These are phyloP conservation scores for Smallanthus sonchifolius DNA, from an alignment of 129 eudicot genomes.

Conservation along the genomic window DNA sequence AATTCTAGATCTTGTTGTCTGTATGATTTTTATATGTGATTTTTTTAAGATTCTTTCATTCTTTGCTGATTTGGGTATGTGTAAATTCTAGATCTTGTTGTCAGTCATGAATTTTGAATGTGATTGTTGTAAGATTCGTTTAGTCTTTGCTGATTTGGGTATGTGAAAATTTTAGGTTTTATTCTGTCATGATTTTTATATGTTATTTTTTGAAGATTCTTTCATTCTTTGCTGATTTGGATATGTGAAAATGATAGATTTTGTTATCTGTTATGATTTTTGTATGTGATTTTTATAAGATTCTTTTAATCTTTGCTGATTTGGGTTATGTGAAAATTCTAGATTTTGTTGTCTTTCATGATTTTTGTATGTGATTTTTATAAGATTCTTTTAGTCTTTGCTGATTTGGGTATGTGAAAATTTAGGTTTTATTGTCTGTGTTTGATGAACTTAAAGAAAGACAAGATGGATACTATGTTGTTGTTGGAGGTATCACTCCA, in stretches of 20 bases:
- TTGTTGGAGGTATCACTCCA: constrained; percentile 95
- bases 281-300: no score
- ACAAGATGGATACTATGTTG: constrained; percentile 81
- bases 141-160: constrained; percentile 15
- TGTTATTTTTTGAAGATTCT: neutral
- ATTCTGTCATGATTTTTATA: constrained; percentile 1
- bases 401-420: neutral
- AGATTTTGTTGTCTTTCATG: constrained; percentile 3
- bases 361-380: neutral
- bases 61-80: constrained; percentile 4
- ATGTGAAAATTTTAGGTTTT: neutral
- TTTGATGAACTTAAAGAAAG: constrained; percentile 72
- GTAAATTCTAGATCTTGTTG: neutral
- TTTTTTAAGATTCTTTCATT: no score
- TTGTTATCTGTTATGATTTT: constrained; percentile 2
- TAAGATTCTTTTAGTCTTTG: neutral
- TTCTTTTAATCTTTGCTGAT: neutral
- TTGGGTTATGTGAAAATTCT: constrained; percentile 11
- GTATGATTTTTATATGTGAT: no score
- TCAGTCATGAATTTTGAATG: neutral
- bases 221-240: constrained; percentile 9
- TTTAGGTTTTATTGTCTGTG: constrained; percentile 74
- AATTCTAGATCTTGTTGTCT: neutral
- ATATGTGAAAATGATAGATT: neutral
- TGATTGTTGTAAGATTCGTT: neutral